Evolutionary conservation across 1,284 basidiomycete genomes (phyloP).

Genomic region (Polyporus tsugae): DNA sequence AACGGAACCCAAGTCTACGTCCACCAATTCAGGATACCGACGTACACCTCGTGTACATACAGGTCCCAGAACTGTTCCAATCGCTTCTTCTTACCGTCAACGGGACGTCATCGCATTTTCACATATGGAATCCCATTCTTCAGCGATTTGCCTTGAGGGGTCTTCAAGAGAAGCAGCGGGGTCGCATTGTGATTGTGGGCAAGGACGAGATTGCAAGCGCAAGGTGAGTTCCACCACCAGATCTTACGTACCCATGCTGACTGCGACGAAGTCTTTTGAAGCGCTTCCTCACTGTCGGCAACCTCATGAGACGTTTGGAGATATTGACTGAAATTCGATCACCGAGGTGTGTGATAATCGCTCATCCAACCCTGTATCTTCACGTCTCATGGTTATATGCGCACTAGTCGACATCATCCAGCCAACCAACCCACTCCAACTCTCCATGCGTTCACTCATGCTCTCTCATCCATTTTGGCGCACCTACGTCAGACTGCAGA

Average conservation of each 20-base stretch:
- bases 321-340: conserved; percentile 52
- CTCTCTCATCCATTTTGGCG: conserved; percentile 61
- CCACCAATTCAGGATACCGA: conserved; percentile 51
- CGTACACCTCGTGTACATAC: conserved; percentile 51
- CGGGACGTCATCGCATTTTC: conserved; percentile 70
- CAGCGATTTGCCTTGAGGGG: conserved; percentile 59
- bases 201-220: conserved; percentile 60
- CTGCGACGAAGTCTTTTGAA: conserved; percentile 55
- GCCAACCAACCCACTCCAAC: conserved; percentile 55
- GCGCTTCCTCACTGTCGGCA: conserved; percentile 71
- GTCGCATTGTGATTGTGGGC: conserved; percentile 56
- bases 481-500: conserved; percentile 50
- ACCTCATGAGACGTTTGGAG: conserved; percentile 70
- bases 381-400: neutral
- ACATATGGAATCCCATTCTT: conserved; percentile 61
- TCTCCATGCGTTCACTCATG: conserved; percentile 70
- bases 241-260: conserved; percentile 4
- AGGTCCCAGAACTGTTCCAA: conserved; percentile 54
- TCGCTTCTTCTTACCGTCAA: conserved; percentile 63
- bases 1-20: conserved; percentile 42
- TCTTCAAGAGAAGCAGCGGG: conserved; percentile 39
- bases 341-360: conserved; percentile 47
- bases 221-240: conserved; percentile 52
- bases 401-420: conserved; percentile 1
- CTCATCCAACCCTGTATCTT: neutral